Base-by-base conservation (phyloP, 352 stramenopile genomes). In the Phytophthora citrophthora region DNA sequence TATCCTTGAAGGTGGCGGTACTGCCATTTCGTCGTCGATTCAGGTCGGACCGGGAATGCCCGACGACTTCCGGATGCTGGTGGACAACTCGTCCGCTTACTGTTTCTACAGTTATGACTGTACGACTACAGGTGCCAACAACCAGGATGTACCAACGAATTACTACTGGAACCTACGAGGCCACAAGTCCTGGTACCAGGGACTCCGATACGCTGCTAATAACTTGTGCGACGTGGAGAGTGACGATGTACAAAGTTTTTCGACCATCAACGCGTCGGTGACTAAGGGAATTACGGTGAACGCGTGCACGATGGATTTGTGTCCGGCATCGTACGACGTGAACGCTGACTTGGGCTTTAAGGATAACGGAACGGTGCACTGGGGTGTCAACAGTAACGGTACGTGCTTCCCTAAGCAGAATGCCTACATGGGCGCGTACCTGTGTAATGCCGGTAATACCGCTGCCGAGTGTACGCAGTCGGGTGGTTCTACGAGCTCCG, bases 1-100 rank as follows among this genome's bases (percentile, higher is more conserved):
- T 76, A 81, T 99, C 26, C 78, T 99, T 6, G 96, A 97, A 94
- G 87, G 91, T 58, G 74, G 68, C 5, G 81, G 94, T 15, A 79
- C 66, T 0, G 78, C 83, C 9, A 88, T 97, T 57, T 98, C 92
- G 20, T 90, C 90, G 32, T 97, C 93, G 26, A 87, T 97, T 20
- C 95, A 99, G 58, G 64, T 98, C 11, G 77, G 68, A 7, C 85
- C 88, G 0, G 89, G 86, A 1, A 91, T 91, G 74, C 73, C 86
- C 4, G 31, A 69, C 0, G 72, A 92, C 27, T 88, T 82, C 41
- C 77, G 83, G 0, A 58, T 74, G 36, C 44, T 88, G 8, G 36
- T 46, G 6, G 59, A 76, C 29, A 72, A 51, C n/a, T 61, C 60
- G 32, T 57, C 52, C 2, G 58, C 54, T 2, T 74, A 64, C 15